Evolutionary conservation across 2,329 filamentous ascomycete species (phyloP).

Genomic region (Aureobasidium sp.): DNA sequence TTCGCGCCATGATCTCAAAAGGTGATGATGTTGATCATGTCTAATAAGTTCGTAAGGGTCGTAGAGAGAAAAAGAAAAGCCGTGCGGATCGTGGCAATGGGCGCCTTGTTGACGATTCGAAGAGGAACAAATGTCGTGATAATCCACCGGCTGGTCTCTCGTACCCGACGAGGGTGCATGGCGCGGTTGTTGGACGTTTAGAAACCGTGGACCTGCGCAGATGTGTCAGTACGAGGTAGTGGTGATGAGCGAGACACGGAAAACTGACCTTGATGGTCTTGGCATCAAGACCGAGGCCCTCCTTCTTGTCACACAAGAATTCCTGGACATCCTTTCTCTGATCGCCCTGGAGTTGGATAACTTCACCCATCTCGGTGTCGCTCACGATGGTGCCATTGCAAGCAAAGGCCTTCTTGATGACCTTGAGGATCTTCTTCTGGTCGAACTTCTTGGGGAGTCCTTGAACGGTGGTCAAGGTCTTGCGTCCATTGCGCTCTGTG

Average conservation of each 20-base stretch:
- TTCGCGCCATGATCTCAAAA: slow-evolving; percentile 3
- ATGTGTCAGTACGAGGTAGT: neutral
- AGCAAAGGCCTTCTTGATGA: slow-evolving; percentile 99
- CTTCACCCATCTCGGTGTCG: slow-evolving; percentile 95
- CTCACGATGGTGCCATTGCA: slow-evolving; percentile 99
- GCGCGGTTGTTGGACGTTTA: slow-evolving; percentile 41
- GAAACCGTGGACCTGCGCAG: slow-evolving; percentile 53
- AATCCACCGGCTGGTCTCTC: slow-evolving; percentile 18
- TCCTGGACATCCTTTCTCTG: slow-evolving; percentile 98
- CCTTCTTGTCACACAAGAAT: slow-evolving; percentile 93
- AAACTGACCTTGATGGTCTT: slow-evolving; percentile 85
- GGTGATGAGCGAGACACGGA: neutral
- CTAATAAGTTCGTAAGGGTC: slow-evolving; percentile 14
- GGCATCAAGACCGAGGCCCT: slow-evolving; percentile 84
- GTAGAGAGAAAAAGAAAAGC: slow-evolving; percentile 16
- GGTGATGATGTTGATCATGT: slow-evolving; percentile 5
- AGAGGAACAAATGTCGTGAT: slow-evolving; percentile 6
- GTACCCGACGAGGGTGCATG: slow-evolving; percentile 20
- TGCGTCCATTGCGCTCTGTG: slow-evolving; percentile 99
- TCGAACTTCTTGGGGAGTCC: slow-evolving; percentile 98
- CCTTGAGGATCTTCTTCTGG: slow-evolving; percentile 99
- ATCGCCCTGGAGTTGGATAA: slow-evolving; percentile 99
- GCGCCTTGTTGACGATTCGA: slow-evolving; percentile 13
- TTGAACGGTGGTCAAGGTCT: slow-evolving; percentile 99
- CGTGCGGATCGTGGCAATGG: slow-evolving; percentile 14